Evolutionary conservation across 2,329 filamentous ascomycete genomes (phyloP).

Genomic region (Penicillium verrucosum): DNA sequence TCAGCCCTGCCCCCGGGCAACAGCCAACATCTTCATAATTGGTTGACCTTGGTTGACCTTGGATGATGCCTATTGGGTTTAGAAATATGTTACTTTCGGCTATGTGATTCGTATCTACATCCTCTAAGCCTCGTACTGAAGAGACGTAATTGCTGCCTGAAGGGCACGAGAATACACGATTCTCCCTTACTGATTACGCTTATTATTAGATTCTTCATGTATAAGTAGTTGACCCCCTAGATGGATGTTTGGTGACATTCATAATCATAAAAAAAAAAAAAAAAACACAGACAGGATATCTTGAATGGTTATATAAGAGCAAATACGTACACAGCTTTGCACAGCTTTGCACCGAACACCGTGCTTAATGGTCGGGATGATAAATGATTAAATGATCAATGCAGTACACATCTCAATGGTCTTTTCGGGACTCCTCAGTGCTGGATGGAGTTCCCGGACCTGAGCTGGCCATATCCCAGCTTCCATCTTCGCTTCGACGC

Average conservation of each 20-base stretch:
- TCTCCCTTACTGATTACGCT: not conserved
- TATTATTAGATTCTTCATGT: not conserved
- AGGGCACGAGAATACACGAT: too few species aligned
- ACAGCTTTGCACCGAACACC: slow-evolving; percentile 7
- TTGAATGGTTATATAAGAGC: slow-evolving; percentile 19
- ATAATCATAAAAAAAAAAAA: not conserved
- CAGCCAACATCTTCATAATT: slow-evolving; percentile 7
- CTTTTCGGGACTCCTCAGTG: slow-evolving; percentile 36
- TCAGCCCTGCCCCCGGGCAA: not conserved
- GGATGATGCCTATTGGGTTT: not conserved
- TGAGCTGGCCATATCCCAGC: slow-evolving; percentile 41
- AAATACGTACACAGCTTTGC: slow-evolving; percentile 15
- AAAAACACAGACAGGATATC: slow-evolving; percentile 19
- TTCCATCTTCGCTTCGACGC: slow-evolving; percentile 46
- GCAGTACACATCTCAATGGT: slow-evolving; percentile 25
- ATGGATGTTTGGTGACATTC: not conserved
- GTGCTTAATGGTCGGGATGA: not conserved
- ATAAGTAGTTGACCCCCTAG: not conserved
- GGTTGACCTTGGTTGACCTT: slow-evolving; percentile 4
- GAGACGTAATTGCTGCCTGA: too few species aligned
- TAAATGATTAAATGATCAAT: slow-evolving; percentile 1
- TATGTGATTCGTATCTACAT: not conserved
- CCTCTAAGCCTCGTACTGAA: not conserved
- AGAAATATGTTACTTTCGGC: not conserved
- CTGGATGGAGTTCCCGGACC: slow-evolving; percentile 36